Conservation (phyloP, 306 rosid genomes). For the Cucumis sativus region Cucumber_9930_V3 NC_026660.2:9063001-9063500, state of each 20-base stretch:
- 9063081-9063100: slow-evolving; percentile 42
- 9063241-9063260: too few relatives aligned
- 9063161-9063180: slow-evolving; percentile 15
- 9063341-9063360: background rate
- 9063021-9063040: slow-evolving; percentile 27
- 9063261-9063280: background rate
- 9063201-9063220: slow-evolving; percentile 10
- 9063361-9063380: background rate
- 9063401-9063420: background rate
- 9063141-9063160: slow-evolving; percentile 8
- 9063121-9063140: slow-evolving; percentile 13
- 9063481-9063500: slow-evolving; percentile 24
- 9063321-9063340: background rate
- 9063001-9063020: slow-evolving; percentile 34
- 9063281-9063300: background rate
- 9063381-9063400: background rate
- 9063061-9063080: slow-evolving; percentile 43
- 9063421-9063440: slow-evolving; percentile 8
- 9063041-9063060: slow-evolving; percentile 43
- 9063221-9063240: background rate
- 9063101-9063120: slow-evolving; percentile 19
- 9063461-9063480: slow-evolving; percentile 39
- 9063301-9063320: background rate
- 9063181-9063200: slow-evolving; percentile 12
- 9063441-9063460: slow-evolving; percentile 50